Percentiles rank a stretch among this genome's conserved stretches.
Conservation (phyloP, 2,329 filamentous ascomycete genomes). For the Talaromyces sp. region DNA sequence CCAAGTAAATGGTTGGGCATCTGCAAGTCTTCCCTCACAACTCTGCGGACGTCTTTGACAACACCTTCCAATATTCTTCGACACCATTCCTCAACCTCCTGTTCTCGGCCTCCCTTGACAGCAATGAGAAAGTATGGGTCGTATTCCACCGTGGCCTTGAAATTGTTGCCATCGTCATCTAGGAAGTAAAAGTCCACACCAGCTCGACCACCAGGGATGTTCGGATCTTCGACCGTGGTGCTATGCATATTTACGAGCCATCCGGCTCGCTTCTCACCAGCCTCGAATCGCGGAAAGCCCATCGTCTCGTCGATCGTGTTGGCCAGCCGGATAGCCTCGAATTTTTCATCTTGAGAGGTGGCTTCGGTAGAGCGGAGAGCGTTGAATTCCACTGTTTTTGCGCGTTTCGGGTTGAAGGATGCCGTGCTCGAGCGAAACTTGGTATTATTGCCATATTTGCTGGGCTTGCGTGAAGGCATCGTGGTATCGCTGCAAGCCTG, state of each 20-base stretch:
- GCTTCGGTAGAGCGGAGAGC: slow-evolving; percentile 72
- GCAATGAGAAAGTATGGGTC: slow-evolving; percentile 95
- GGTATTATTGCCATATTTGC: slow-evolving; percentile 58
- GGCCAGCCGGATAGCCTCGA: slow-evolving; percentile 77
- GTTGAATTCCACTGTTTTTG: slow-evolving; percentile 76
- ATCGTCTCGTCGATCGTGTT: slow-evolving; percentile 91
- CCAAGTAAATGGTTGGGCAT: slow-evolving; percentile 96
- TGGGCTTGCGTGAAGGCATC: slow-evolving; percentile 53
- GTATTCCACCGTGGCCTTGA: slow-evolving; percentile 95
- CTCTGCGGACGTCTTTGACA: slow-evolving; percentile 69
- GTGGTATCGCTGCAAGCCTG: slow-evolving; percentile 23
- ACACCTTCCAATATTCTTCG: slow-evolving; percentile 74
- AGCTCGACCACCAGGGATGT: slow-evolving; percentile 76
- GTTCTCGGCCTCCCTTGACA: slow-evolving; percentile 80
- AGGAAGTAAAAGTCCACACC: slow-evolving; percentile 98
- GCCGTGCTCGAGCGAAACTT: slow-evolving; percentile 46
- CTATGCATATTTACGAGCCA: slow-evolving; percentile 97
- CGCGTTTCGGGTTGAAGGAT: slow-evolving; percentile 51
- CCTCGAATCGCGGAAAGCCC: slow-evolving; percentile 89
- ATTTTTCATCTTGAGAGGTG: slow-evolving; percentile 88
- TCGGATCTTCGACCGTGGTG: slow-evolving; percentile 79
- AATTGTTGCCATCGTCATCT: slow-evolving; percentile 79
- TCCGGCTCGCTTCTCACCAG: slow-evolving; percentile 76
- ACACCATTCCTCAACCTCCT: slow-evolving; percentile 94
- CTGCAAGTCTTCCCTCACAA: slow-evolving; percentile 89